These are phyloP conservation scores for Ephemerocybe angulata DNA, from an alignment of 768 basidiomycete species.

Conservation along the genomic window DNA sequence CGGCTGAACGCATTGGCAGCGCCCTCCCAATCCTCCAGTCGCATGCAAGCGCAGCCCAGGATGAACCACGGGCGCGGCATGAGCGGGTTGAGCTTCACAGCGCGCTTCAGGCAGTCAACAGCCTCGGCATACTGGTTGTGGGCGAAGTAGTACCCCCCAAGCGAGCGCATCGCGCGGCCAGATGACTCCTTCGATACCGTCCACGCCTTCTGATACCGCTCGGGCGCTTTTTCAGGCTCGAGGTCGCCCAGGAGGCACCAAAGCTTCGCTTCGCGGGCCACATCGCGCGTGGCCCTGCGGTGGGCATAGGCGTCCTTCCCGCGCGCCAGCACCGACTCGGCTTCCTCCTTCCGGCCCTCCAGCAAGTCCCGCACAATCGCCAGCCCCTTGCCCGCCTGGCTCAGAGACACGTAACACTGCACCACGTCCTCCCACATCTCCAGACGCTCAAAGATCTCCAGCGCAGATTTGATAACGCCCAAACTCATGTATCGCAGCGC, in stretches of 20 bases:
- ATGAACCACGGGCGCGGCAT: slow-evolving; percentile 91
- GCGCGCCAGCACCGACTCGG: slow-evolving; percentile 62
- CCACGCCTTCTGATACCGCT: slow-evolving; percentile 87
- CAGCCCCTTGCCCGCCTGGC: slow-evolving; percentile 74
- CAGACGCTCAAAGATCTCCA: slow-evolving; percentile 90
- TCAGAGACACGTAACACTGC: slow-evolving; percentile 79
- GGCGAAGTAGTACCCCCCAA: slow-evolving; percentile 82
- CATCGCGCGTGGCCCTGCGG: slow-evolving; percentile 49
- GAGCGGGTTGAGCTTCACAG: slow-evolving; percentile 87
- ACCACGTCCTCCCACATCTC: slow-evolving; percentile 99
- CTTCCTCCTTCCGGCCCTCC: slow-evolving; percentile 80
- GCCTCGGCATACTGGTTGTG: slow-evolving; percentile 60
- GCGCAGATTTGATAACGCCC: slow-evolving; percentile 84
- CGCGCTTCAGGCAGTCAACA: slow-evolving; percentile 61
- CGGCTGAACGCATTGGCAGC: slow-evolving; percentile 81
- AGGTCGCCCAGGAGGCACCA: slow-evolving; percentile 96
- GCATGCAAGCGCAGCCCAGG: slow-evolving; percentile 86
- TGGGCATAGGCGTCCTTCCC: slow-evolving; percentile 48
- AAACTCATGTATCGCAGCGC: slow-evolving; percentile 78
- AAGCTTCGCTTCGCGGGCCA: slow-evolving; percentile 79
- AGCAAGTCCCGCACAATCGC: slow-evolving; percentile 81
- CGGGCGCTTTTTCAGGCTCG: slow-evolving; percentile 62
- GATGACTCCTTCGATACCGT: slow-evolving; percentile 73
- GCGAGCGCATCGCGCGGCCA: slow-evolving; percentile 85
- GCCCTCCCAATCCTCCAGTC: slow-evolving; percentile 79